Conservation (phyloP, 177 flowering plant genomes). For the Telopea speciosissima region DNA sequence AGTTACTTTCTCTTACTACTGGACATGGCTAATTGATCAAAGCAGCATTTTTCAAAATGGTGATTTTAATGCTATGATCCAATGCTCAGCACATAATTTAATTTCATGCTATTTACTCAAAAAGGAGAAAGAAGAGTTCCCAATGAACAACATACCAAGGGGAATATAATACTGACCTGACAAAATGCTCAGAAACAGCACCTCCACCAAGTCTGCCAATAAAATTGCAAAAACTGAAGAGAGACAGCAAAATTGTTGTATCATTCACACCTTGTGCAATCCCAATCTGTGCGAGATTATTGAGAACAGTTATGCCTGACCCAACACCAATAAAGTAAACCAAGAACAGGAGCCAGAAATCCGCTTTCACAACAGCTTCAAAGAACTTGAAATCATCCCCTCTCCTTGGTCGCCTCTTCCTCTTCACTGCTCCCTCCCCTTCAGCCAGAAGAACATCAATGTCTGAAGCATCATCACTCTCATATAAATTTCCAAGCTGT, state of each 20-base stretch:
- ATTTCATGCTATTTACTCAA: not conserved
- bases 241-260: conserved; percentile 62
- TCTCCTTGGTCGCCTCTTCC: conserved; percentile 70
- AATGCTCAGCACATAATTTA: not conserved
- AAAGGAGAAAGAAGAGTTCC: no score
- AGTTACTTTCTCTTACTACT: no score
- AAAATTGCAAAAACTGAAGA: conserved; percentile 85
- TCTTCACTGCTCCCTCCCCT: conserved; percentile 90
- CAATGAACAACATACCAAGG: not conserved
- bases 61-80: not conserved
- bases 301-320: conserved; percentile 82
- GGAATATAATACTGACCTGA: conserved; percentile 41
- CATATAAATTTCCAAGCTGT: conserved; percentile 41
- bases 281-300: conserved; percentile 89
- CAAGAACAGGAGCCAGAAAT: conserved; percentile 90
- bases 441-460: conserved; percentile 70
- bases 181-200: conserved; percentile 71
- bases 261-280: conserved; percentile 58
- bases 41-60: no score
- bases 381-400: conserved; percentile 79
- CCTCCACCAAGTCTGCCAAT: conserved; percentile 87
- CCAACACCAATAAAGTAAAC: conserved; percentile 83
- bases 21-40: no score
- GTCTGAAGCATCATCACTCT: conserved; percentile 49
- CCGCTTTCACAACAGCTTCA: conserved; percentile 75